phyloP scores from a whole-genome alignment of 2,329 filamentous ascomycete species.

The Pleurostoma richardsiae region DNA sequence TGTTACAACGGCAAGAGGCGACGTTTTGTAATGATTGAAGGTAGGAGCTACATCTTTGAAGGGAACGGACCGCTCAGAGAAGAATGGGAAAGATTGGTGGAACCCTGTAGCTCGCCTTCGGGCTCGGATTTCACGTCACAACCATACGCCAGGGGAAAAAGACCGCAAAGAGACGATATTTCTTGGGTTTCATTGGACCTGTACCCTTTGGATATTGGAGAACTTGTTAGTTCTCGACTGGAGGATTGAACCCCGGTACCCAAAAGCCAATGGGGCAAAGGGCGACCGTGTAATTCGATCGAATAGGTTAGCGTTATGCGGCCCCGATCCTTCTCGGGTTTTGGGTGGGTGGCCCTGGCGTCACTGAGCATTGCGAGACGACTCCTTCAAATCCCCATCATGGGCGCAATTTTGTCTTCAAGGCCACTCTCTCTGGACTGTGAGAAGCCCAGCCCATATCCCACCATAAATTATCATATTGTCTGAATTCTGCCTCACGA shows the following conservation, averaged over 20 bases:
- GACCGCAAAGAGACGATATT: no score
- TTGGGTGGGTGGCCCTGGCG: not conserved
- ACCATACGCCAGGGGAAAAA: no score
- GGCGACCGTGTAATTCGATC: not conserved
- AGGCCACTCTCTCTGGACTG: not conserved
- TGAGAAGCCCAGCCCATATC: not conserved
- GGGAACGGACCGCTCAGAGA: no score
- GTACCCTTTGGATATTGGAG: no score
- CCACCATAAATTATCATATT: not conserved
- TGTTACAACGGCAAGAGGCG: no score
- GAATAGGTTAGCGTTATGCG: not conserved
- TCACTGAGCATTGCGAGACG: not conserved
- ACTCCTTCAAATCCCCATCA: not conserved
- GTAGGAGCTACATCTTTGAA: no score
- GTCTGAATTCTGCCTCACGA: not conserved
- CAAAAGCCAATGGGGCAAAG: not conserved
- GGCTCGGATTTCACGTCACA: no score
- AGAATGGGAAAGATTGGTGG: no score
- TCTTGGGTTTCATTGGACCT: no score
- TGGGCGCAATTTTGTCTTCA: not conserved
- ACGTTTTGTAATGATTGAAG: no score
- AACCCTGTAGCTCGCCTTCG: no score
- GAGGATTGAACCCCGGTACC: not conserved
- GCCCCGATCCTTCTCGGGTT: not conserved
- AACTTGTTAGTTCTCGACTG: no score